Evolutionary conservation across 2,329 filamentous ascomycete species (phyloP), one percentile per base, ranked within the genome.

Genomic region (Penicillium italicum): DNA sequence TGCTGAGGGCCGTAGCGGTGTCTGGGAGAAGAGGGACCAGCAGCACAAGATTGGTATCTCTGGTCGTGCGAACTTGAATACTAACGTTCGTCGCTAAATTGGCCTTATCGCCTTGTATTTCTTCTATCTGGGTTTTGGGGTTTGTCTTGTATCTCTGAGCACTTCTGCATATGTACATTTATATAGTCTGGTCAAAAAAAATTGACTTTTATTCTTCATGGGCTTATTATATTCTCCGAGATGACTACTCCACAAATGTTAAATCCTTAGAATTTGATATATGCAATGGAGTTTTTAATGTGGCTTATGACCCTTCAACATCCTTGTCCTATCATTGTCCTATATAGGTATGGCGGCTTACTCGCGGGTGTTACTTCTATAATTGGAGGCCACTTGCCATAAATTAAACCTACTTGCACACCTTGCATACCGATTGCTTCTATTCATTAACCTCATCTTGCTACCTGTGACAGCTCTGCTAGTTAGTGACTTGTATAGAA

Each of bases 31-130:
- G 79, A 82, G 94, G 64, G 81, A 82, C 62, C 76, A 80, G 60
- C 77, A 95, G 53, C 94, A 99, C 77, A 95, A 91, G 82, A 76
- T 87, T 64, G 91, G 85, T 59, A 90, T 92, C 34, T 82, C 85
- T 28, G 84, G 89, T 26, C 83, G 94, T 76, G 87, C 89, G 33
- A 97, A 97, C 70, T 68, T 86, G 58, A 73, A 68, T 47, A 63
- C 69, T 55, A 64, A 61, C 14, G 59, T 56, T 47, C 64, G 66
- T 48, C 65, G 70, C 54, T 65, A 60, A 57, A 50, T 24, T 51
- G 26, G 43, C 48, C 26, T 46, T 40, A 8, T 8, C 7, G 30
- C 44, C 14, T 55, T 52, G 28, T 43, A 45, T 36, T 56, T 45
- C 28, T 40, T 60, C 36, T 40, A 55, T 53, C 14, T 50, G 48